Conservation (phyloP, 106 monocot genomes). For the Apostasia shenzhenica region DNA sequence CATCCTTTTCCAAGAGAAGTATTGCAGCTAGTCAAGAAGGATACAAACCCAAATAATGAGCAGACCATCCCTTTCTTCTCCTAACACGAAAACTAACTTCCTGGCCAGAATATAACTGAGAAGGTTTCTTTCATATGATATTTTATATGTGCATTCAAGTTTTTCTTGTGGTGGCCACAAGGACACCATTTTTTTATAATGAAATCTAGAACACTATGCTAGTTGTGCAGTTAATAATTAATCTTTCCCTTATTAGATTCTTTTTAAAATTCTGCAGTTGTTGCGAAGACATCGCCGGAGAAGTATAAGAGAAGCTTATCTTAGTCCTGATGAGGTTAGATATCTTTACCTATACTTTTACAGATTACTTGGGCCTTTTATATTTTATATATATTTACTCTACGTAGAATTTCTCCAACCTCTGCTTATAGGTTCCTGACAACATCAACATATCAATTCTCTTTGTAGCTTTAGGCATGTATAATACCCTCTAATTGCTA, state of each 20-base stretch:
- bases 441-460: background rate
- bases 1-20: background rate
- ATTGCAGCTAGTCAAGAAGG: background rate
- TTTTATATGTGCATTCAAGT: background rate
- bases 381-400: too few relatives aligned
- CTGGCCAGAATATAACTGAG: background rate
- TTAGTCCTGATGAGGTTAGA: conserved; percentile 73
- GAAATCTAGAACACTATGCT: too few relatives aligned
- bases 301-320: conserved; percentile 34
- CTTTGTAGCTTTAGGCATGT: background rate
- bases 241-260: too few relatives aligned
- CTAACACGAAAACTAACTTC: background rate
- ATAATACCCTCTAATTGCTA: too few relatives aligned
- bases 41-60: too few relatives aligned
- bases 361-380: too few relatives aligned
- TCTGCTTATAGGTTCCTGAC: background rate
- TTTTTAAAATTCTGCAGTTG: conserved; percentile 32
- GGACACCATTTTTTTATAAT: too few relatives aligned
- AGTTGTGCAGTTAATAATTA: too few relatives aligned
- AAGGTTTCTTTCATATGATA: background rate
- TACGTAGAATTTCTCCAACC: too few relatives aligned
- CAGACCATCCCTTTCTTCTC: background rate
- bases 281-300: conserved; percentile 67
- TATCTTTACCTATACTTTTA: background rate
- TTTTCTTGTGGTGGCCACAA: too few relatives aligned